Conservation (phyloP, 345 rosid genomes). For the Carallia pectinifolia region DNA sequence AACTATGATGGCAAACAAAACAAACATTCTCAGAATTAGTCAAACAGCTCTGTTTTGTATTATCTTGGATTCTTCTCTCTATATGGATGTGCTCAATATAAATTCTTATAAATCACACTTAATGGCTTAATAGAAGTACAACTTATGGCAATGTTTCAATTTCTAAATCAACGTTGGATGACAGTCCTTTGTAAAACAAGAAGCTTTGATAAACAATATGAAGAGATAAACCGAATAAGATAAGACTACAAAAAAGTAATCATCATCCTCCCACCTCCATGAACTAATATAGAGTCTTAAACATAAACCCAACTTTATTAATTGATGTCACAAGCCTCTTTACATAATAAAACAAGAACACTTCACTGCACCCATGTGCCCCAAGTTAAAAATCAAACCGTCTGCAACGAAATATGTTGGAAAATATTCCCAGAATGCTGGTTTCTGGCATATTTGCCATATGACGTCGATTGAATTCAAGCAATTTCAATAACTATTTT, state of each 20-base stretch:
- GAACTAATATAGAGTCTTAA: not conserved
- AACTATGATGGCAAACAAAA: too few relatives aligned
- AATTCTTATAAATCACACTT: not conserved
- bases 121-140: not conserved
- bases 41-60: not conserved
- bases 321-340: not conserved
- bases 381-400: not conserved
- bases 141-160: not conserved
- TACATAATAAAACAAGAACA: not conserved
- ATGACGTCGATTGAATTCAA: too few relatives aligned
- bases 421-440: too few relatives aligned
- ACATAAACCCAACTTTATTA: not conserved
- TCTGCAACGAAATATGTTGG: not conserved
- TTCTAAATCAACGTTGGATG: not conserved
- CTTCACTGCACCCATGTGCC: too few relatives aligned
- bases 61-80: not conserved
- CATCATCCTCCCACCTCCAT: not conserved
- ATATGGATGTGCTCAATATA: not conserved
- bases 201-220: not conserved
- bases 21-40: not conserved
- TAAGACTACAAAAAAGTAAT: not conserved
- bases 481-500: too few relatives aligned
- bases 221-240: not conserved
- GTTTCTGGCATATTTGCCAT: too few relatives aligned
- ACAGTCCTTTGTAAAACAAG: not conserved